These are phyloP conservation scores for Eucalyptus cloeziana DNA, from an alignment of 345 rosid genomes.

Conservation along the genomic window DNA sequence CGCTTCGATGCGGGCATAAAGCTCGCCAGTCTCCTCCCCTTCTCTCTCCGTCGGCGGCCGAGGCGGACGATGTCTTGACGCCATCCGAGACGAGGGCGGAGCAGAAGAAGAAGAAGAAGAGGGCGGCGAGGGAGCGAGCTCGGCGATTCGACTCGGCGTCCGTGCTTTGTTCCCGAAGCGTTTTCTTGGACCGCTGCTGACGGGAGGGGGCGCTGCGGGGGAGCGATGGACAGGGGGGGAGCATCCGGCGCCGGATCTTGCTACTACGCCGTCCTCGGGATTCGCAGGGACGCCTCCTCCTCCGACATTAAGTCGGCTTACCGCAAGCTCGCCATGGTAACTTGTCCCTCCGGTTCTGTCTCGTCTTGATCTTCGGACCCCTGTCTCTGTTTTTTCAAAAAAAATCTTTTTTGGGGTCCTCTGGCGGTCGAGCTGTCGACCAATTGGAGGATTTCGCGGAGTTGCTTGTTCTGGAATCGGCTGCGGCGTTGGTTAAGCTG, in stretches of 20 bases:
- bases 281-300: constrained; percentile 73
- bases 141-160: neutral
- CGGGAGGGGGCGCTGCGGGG: neutral
- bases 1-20: neutral
- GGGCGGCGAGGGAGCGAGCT: neutral
- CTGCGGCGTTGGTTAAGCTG: neutral
- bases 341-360: neutral
- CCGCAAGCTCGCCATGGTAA: constrained; percentile 86
- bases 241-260: constrained; percentile 58
- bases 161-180: neutral
- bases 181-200: neutral
- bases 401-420: neutral
- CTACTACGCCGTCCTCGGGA: constrained; percentile 70
- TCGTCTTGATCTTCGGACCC: neutral
- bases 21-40: neutral
- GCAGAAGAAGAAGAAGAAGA: neutral
- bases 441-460: neutral
- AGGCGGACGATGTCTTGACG: neutral
- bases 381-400: neutral
- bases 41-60: neutral
- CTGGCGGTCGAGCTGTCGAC: neutral
- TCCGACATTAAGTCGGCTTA: constrained; percentile 76
- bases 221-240: constrained; percentile 57
- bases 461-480: neutral
- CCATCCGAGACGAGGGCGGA: neutral